Conservation (phyloP, 495 filamentous ascomycete genomes). For the Pseudotulostoma volvatum region DNA sequence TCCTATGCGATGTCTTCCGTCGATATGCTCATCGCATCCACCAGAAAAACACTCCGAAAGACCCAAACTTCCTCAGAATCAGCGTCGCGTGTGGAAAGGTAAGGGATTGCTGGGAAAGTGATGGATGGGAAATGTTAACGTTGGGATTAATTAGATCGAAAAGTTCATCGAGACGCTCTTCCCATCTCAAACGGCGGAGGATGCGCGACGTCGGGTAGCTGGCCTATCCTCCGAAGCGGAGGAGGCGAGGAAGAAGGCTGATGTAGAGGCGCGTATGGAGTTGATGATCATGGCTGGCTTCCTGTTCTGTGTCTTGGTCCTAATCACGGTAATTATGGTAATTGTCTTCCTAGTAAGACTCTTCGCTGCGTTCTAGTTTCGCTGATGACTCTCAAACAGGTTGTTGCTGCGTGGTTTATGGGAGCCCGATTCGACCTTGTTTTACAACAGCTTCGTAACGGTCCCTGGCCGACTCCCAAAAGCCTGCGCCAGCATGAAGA, state of each 20-base stretch:
- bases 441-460: constrained; percentile 34
- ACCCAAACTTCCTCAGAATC: constrained; percentile 88
- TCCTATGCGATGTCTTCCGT: constrained; percentile 66
- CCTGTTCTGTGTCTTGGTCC: constrained; percentile 39
- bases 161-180: constrained; percentile 95
- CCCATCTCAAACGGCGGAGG: constrained; percentile 49
- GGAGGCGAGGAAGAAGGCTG: constrained; percentile 30
- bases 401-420: constrained; percentile 47
- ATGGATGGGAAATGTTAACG: background rate
- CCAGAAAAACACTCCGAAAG: constrained; percentile 85
- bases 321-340: constrained; percentile 57
- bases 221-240: constrained; percentile 27
- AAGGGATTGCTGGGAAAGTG: constrained; percentile 10
- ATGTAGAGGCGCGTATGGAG: constrained; percentile 38
- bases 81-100: constrained; percentile 82
- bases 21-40: constrained; percentile 64
- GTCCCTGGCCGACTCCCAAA: constrained; percentile 24
- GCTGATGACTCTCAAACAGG: constrained; percentile 21
- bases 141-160: constrained; percentile 48
- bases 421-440: constrained; percentile 56
- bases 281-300: constrained; percentile 43
- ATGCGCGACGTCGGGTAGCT: constrained; percentile 20
- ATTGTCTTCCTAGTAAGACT: constrained; percentile 5
- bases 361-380: constrained; percentile 3
- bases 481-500: constrained; percentile 16